phyloP scores from a whole-genome alignment of 2,329 filamentous ascomycete genomes.

The Nectriaceae sp. region DNA sequence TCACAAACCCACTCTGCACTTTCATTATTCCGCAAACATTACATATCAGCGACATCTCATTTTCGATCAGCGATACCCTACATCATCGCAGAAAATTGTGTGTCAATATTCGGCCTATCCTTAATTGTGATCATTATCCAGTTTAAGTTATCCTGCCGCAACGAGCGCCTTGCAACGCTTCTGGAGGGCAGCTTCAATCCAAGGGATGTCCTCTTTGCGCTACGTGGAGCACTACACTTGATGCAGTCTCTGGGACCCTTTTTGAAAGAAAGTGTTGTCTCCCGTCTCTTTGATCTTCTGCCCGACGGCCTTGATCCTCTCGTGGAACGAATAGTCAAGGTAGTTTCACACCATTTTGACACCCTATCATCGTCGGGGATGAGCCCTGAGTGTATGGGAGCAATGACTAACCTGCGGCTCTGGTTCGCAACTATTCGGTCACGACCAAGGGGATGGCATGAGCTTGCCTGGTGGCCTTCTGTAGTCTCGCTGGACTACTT shows the following conservation, averaged over 20 bases:
- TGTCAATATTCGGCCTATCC: neutral
- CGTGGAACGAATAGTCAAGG: neutral
- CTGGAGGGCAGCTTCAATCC: neutral
- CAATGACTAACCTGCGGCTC: neutral
- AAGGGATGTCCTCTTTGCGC: neutral
- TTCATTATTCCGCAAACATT: neutral
- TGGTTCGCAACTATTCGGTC: neutral
- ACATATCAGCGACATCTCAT: neutral
- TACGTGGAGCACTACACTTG: neutral
- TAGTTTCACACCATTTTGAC: neutral
- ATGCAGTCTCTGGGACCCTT: neutral
- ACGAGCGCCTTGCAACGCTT: neutral
- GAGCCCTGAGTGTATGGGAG: neutral
- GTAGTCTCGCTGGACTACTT: neutral
- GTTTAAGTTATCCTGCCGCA: neutral
- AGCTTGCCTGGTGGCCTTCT: neutral
- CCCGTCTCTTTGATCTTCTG: neutral
- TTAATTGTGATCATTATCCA: neutral
- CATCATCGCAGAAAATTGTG: neutral
- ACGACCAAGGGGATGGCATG: neutral
- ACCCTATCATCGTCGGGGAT: neutral
- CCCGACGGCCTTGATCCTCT: neutral
- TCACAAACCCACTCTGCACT: neutral
- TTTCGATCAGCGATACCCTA: neutral
- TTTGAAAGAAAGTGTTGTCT: neutral